Evolutionary conservation across 1,284 basidiomycete genomes (phyloP).

Genomic region (Microbotryum silenes-acaulis): DNA sequence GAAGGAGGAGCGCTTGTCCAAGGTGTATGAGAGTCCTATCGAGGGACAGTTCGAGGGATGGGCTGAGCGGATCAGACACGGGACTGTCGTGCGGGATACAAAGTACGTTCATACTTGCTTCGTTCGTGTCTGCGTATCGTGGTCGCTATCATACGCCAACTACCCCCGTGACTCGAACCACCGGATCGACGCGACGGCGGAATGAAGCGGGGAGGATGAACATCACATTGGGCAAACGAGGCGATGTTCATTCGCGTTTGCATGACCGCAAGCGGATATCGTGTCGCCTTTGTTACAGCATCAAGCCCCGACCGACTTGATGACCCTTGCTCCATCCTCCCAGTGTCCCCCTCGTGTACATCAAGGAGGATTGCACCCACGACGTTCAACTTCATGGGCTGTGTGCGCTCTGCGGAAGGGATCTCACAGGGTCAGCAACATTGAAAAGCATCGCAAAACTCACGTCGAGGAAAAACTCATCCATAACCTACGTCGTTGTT

Average conservation of each 20-base stretch:
- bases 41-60: conserved; percentile 63
- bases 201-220: conserved; percentile 33
- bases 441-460: background rate
- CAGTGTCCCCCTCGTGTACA: conserved; percentile 52
- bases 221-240: background rate
- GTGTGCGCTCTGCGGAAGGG: conserved; percentile 87
- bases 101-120: conserved; percentile 35
- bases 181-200: conserved; percentile 41
- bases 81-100: conserved; percentile 29
- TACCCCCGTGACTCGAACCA: no score
- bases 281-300: no score
- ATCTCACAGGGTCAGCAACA: conserved; percentile 71
- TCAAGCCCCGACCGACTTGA: background rate
- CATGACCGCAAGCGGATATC: background rate
- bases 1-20: conserved; percentile 60
- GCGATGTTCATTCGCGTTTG: background rate
- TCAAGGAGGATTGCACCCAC: conserved; percentile 84
- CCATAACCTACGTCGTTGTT: conserved; percentile 8
- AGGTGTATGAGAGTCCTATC: conserved; percentile 77
- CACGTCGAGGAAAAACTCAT: conserved; percentile 2
- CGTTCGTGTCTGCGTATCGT: no score
- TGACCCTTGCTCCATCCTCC: background rate
- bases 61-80: conserved; percentile 45
- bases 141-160: no score
- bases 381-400: conserved; percentile 85